Base-by-base conservation (phyloP, 352 stramenopile genomes). In the Pythium brachiatum region DNA sequence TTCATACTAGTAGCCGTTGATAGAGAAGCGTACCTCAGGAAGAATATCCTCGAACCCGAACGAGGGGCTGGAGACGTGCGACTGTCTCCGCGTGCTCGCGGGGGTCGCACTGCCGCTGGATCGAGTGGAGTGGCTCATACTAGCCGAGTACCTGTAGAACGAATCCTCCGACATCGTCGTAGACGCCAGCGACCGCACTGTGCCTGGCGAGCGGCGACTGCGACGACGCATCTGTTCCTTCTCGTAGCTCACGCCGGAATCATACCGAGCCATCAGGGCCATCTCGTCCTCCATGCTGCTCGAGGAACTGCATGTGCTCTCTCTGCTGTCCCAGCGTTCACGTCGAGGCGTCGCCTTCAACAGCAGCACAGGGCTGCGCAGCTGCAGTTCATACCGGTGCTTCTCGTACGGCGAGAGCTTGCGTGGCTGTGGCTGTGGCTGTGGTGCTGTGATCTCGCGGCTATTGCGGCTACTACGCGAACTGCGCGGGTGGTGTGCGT, bases 231-330 rank as follows among this genome's bases (percentile, higher is more conserved):
- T 48, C 41, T 48, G 47, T 1, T 53, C 43, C 21, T 36, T 44
- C 34, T 64, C 56, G 7, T 60, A 18, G 36, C 18, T 25, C 20
- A 21, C 41, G 20, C 20, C 23, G 3, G 41, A 27, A 36, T 57
- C 36, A 25, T 26, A 15, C 20, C 44, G 52, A 20, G 38, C 27
- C 34, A 50, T 36, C 48, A 64, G 38, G 7, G 23, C 34, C 21
- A 27, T 60, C 31, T 66, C 64, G 1, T 63, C 58, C 13, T 71
- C 64, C 32, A 55, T 54, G 57, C 58, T 57, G 57, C 53, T 71
- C 32, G 64, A 66, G 2, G 58, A 66, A 31, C 56, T 65, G 36
- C 63, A 59, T 39, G 61, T 66, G 38, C 66, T 63, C 27, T 68
- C 57, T 18, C 66, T 61, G 7, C 55, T 63, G 39, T 64, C 55